phyloP scores from a whole-genome alignment of 352 stramenopile species.

The Blastocystis hominis region DNA sequence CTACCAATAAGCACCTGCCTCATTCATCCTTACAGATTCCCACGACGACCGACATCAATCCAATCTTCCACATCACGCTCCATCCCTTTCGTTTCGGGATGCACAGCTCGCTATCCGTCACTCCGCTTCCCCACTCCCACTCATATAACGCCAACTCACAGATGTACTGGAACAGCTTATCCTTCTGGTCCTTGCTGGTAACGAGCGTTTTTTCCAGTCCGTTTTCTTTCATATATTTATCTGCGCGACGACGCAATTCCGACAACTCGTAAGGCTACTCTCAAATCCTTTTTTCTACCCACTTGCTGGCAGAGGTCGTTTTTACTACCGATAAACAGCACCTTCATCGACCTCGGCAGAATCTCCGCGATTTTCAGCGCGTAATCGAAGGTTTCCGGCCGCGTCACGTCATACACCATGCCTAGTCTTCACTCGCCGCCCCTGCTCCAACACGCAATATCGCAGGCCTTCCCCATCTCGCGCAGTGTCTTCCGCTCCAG shows the following conservation, averaged over 20 bases:
- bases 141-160: slow-evolving; percentile 15
- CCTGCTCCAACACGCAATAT: background rate
- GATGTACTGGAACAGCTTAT: slow-evolving; percentile 21
- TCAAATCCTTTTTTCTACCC: background rate
- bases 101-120: slow-evolving; percentile 18
- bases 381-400: background rate
- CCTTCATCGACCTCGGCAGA: slow-evolving; percentile 15
- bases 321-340: slow-evolving; percentile 45
- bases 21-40: background rate
- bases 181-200: background rate
- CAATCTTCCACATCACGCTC: background rate
- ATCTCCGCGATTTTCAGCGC: background rate
- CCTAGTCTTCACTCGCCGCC: background rate
- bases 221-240: slow-evolving; percentile 2
- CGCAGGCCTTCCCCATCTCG: background rate
- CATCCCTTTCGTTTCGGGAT: background rate
- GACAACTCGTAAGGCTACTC: background rate
- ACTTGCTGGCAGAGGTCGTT: background rate
- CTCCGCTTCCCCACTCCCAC: background rate
- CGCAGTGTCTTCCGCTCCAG: background rate
- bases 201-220: slow-evolving; percentile 15
- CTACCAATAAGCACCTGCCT: background rate
- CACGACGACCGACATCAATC: background rate
- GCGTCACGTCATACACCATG: slow-evolving; percentile 27
- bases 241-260: background rate